Conservation (phyloP, 2,329 filamentous ascomycete species). For the Cadophora gregata region DNA sequence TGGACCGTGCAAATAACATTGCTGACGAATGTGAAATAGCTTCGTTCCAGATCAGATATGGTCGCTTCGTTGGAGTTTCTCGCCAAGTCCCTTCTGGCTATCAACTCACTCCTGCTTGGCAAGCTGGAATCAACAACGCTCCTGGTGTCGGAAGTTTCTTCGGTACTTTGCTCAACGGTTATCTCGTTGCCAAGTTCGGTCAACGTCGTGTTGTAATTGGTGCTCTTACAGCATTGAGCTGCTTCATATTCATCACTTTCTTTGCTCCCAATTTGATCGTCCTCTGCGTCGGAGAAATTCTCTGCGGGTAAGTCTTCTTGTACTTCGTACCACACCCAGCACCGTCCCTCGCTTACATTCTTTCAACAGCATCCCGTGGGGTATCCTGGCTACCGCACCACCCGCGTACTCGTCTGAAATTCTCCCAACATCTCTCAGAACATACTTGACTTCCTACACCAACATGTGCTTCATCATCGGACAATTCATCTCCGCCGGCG, state of each 20-base stretch:
- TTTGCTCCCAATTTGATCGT: conserved; percentile 52
- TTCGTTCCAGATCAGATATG: conserved; percentile 6
- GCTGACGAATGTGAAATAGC: neutral
- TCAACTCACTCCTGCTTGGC: conserved; percentile 8
- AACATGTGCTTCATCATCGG: conserved; percentile 46
- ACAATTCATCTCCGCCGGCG: no score
- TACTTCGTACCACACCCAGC: no score
- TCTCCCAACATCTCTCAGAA: conserved; percentile 49
- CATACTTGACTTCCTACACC: conserved; percentile 51
- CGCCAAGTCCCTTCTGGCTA: neutral
- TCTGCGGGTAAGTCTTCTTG: conserved; percentile 46
- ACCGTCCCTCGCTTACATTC: no score
- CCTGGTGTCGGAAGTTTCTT: conserved; percentile 13
- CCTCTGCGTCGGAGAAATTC: conserved; percentile 52
- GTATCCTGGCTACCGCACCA: conserved; percentile 52
- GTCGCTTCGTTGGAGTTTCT: neutral
- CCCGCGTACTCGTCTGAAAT: conserved; percentile 51
- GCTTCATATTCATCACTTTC: conserved; percentile 55
- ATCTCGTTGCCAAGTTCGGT: conserved; percentile 53
- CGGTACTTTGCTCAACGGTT: conserved; percentile 45
- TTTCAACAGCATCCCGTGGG: conserved; percentile 49
- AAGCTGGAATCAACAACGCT: neutral
- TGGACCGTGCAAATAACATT: no score
- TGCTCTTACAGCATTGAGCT: conserved; percentile 49
- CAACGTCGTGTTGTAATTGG: conserved; percentile 53